Conservation (phyloP, 805 yeast genomes). For the Candida mattraensis region DNA sequence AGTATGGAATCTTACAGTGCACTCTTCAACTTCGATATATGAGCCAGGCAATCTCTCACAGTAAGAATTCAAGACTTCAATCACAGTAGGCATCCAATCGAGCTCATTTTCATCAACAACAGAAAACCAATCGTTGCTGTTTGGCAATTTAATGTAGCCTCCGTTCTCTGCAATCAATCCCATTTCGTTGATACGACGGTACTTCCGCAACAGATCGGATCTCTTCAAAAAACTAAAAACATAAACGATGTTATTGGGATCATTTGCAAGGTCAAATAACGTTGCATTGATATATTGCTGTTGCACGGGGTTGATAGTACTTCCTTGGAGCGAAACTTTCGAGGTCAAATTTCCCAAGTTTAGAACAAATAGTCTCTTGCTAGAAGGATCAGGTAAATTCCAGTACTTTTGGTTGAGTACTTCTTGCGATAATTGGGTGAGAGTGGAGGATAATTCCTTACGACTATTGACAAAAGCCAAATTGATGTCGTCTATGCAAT, state of each 20-base stretch:
- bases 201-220: constrained; percentile 63
- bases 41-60: constrained; percentile 82
- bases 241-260: constrained; percentile 66
- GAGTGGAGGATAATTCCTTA: constrained; percentile 22
- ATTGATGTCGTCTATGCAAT: constrained; percentile 53
- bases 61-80: constrained; percentile 54
- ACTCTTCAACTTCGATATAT: constrained; percentile 67
- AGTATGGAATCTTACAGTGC: constrained; percentile 74
- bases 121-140: constrained; percentile 57
- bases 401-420: constrained; percentile 37
- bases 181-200: constrained; percentile 62
- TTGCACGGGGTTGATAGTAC: constrained; percentile 51
- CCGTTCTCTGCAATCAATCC: constrained; percentile 94
- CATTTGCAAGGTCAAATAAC: constrained; percentile 56
- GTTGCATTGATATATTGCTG: constrained; percentile 58
- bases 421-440: constrained; percentile 31
- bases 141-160: constrained; percentile 63
- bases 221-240: constrained; percentile 66
- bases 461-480: constrained; percentile 46
- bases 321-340: constrained; percentile 32
- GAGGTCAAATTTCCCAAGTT: constrained; percentile 48
- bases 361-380: constrained; percentile 50
- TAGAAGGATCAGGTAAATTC: constrained; percentile 12
- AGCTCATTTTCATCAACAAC: constrained; percentile 54
- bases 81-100: constrained; percentile 61